A percentile compares a stretch with the other conserved stretches of the same genome.
Evolutionary conservation across 805 yeast genomes (phyloP).

Genomic region (Sungouiozyma ichnusensis): DNA sequence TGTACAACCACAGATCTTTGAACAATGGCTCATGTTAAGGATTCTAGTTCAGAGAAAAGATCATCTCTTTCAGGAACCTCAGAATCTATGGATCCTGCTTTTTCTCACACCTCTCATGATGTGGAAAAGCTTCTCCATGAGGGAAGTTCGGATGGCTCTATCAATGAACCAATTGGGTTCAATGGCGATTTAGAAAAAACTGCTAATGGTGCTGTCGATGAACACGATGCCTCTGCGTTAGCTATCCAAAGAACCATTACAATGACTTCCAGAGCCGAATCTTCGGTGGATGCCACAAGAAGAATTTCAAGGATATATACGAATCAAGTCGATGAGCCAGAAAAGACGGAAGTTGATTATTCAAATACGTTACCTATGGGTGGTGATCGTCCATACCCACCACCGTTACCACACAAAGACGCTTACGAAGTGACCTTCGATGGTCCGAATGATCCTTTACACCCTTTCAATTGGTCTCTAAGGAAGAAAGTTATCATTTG

Average conservation of each 20-base stretch:
- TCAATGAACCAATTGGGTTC: conserved; percentile 10
- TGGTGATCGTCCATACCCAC: conserved; percentile 52
- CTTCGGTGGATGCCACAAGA: conserved; percentile 8
- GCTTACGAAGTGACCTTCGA: conserved; percentile 56
- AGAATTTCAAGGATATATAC: conserved; percentile 10
- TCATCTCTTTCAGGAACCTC: neutral
- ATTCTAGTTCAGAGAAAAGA: neutral
- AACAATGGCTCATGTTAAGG: neutral
- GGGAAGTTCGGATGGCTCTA: neutral
- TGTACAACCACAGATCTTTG: neutral
- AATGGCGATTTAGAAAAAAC: conserved; percentile 1
- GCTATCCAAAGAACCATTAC: conserved; percentile 6
- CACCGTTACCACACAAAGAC: conserved; percentile 44
- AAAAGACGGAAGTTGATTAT: conserved; percentile 5
- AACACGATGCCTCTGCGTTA: neutral
- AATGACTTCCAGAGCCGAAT: conserved; percentile 10
- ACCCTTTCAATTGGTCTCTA: conserved; percentile 47
- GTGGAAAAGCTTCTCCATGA: neutral
- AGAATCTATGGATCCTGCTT: neutral
- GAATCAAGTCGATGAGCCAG: conserved; percentile 7
- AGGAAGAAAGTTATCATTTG: conserved; percentile 31
- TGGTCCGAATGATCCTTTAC: conserved; percentile 39
- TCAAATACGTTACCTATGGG: conserved; percentile 47
- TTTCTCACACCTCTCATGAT: conserved; percentile 6
- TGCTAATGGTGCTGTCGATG: neutral